These are phyloP conservation scores for Suhomyces vadensis DNA, from an alignment of 805 yeast genomes.

Conservation along the genomic window DNA sequence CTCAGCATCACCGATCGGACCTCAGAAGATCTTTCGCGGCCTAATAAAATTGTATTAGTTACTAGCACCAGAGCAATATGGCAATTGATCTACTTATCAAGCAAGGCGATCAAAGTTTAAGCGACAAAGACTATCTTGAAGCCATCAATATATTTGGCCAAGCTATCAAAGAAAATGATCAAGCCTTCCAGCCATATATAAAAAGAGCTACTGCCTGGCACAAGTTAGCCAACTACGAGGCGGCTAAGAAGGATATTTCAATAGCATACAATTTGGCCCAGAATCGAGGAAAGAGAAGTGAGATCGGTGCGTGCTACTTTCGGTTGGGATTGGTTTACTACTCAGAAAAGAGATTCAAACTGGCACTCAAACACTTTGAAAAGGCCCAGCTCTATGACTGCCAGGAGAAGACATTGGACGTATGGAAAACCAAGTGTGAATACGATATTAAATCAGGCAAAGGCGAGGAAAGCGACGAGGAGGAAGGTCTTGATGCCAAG, in stretches of 20 bases:
- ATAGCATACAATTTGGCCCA: slow-evolving; percentile 49
- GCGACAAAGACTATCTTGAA: slow-evolving; percentile 37
- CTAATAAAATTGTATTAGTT: too few species aligned
- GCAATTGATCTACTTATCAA: slow-evolving; percentile 38
- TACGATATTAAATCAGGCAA: slow-evolving; percentile 31
- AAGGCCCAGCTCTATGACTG: slow-evolving; percentile 45
- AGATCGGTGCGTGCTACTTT: slow-evolving; percentile 50
- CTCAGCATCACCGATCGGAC: too few species aligned
- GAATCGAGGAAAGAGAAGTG: slow-evolving; percentile 45
- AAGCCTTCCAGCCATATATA: slow-evolving; percentile 47
- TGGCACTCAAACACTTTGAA: slow-evolving; percentile 44
- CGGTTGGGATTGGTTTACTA: slow-evolving; percentile 49
- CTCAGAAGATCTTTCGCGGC: too few species aligned
- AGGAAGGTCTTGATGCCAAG: slow-evolving; percentile 5
- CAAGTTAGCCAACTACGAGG: slow-evolving; percentile 47
- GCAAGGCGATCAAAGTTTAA: slow-evolving; percentile 33
- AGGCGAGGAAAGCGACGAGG: slow-evolving; percentile 5
- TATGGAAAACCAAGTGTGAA: slow-evolving; percentile 47
- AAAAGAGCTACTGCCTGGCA: slow-evolving; percentile 53
- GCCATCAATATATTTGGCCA: slow-evolving; percentile 45
- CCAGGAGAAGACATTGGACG: slow-evolving; percentile 46
- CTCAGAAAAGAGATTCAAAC: slow-evolving; percentile 40
- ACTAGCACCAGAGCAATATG: neutral
- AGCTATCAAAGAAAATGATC: slow-evolving; percentile 44
- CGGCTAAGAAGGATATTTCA: slow-evolving; percentile 47